Evolutionary conservation across 768 basidiomycete genomes (phyloP), one percentile per base, ranked within the genome.

Genomic region (Mrakia frigida): DNA sequence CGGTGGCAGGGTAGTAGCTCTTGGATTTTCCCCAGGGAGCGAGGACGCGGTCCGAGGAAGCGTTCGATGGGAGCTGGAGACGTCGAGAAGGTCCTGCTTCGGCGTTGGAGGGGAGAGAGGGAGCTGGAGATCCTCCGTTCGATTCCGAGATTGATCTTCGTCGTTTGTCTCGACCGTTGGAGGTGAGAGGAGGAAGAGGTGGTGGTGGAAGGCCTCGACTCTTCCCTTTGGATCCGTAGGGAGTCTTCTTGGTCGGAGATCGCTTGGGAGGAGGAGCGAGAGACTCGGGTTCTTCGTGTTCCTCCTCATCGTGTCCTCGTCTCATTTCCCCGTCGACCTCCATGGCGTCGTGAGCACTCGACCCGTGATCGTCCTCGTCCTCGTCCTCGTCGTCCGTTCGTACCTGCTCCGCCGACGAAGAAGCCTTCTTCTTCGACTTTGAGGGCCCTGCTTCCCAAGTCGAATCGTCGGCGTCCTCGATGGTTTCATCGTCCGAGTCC

Each of bases 251-350:
- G 9, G 56, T 25, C 6, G 56, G 56, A 0, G 28, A 56, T 56
- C 25, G 56, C 56, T 56, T 56, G 56, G 56, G 56, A 56, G 56
- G 56, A 25, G 56, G 56, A 28, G 56, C 56, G 56, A 56, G 56
- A 1, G 56, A 56, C n/a, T 25, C 56, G 1, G 25, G n/a, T 56
- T 56, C 56, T 4, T 56, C 56, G 6, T n/a, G 11, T 0, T 6
- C 23, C 3, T 56, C 25, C 56, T 56, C 56, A 9, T 56, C 7
- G 16, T 21, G 46, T 14, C 39, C 50, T 52, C 50, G 50, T 52
- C 50, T 18, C 50, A 14, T 5, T 52, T 18, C 50, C n/a, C n/a
- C 56, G 56, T 56, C 56, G 56, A 28, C n/a, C 23, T 28, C 56
- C 56, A 56, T 28, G 13, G 5, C 28, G 56, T 56, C 56, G 28